Evolutionary conservation across 495 filamentous ascomycete species (phyloP), one percentile per base, ranked within the genome.

Genomic region (Daldinia concentrica): DNA sequence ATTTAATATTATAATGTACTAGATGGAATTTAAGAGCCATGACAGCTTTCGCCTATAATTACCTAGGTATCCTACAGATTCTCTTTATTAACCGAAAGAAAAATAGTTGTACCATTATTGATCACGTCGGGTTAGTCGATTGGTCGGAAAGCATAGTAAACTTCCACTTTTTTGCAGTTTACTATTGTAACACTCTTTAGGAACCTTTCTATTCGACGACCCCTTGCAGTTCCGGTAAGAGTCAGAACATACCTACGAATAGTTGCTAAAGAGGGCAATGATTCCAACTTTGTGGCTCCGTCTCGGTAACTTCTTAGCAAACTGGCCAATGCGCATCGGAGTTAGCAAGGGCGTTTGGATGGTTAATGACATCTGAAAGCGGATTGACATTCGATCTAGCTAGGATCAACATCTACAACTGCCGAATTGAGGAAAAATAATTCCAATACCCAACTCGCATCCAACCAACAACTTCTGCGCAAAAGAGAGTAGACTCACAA

Each of bases 351-450:
- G 54, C 6, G 1, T 37, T n/a, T 19, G 2, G n/a, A 22, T 19
- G 15, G 26, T 15, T 14, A 54, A 54, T 4, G 26, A 29, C 15
- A 14, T 29, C 8, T 12, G 30, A 19, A 39, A 51, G 19, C 9
- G 22, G 48, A 51, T 51, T 51, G 8, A 12, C 48, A 19, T 51
- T 27, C 22, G 22, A 51, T 56, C 37, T 15, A 14, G 22, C 29
- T 58, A 29, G n/a, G 64, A 66, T 66, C 64, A 15, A 7, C 64
- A 54, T 1, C 9, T 11, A 6, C 22, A 34, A 22, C 52, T 66
- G 39, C 64, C 56, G 22, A 17, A 60, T 22, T 32, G 9, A 60
- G 64, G 9, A 66, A 66, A 60, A 54, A 66, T 66, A 43, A 66
- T 66, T 66, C 64, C 64, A 66, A 43, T 17, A 6, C 2, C 17